Percentiles rank a stretch among this genome's conserved stretches.
These are phyloP conservation scores for Austroboletus eburneus DNA, from an alignment of 768 basidiomycete species.

Conservation along the genomic window DNA sequence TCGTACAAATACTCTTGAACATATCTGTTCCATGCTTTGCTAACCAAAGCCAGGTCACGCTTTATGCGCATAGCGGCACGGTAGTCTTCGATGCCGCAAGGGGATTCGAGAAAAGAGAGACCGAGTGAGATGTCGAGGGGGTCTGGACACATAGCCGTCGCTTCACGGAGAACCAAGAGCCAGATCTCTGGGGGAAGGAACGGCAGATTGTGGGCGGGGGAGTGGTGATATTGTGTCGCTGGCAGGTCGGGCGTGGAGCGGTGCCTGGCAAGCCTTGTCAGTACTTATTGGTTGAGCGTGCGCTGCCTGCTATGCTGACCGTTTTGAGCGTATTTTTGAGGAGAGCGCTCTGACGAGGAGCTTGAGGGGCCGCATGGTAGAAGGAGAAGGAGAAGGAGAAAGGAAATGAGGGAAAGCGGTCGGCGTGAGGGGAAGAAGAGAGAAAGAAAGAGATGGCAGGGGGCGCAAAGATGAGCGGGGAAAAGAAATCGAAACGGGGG, in stretches of 20 bases:
- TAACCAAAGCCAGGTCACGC: constrained; percentile 49
- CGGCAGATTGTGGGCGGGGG: constrained; percentile 35
- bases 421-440: neutral
- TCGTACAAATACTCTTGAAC: constrained; percentile 59
- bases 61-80: constrained; percentile 46
- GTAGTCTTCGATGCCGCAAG: constrained; percentile 43
- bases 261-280: constrained; percentile 12
- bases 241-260: constrained; percentile 1
- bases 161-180: constrained; percentile 60
- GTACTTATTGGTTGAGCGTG: no score
- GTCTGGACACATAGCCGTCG: constrained; percentile 42
- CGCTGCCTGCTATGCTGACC: constrained; percentile 14
- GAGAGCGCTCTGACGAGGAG: constrained; percentile 16
- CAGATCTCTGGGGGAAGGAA: constrained; percentile 61
- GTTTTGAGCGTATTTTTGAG: constrained; percentile 14
- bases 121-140: constrained; percentile 46
- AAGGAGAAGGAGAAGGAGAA: neutral
- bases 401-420: neutral
- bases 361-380: constrained; percentile 18
- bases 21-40: constrained; percentile 49
- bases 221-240: constrained; percentile 19
- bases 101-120: constrained; percentile 55
- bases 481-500: neutral
- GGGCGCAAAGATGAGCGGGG: no score
- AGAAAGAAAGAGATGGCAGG: neutral